Percentiles rank a stretch among this genome's conserved stretches.
These are phyloP conservation scores for Aspergillus melleus DNA, from an alignment of 2,329 filamentous ascomycete species.

Conservation along the genomic window DNA sequence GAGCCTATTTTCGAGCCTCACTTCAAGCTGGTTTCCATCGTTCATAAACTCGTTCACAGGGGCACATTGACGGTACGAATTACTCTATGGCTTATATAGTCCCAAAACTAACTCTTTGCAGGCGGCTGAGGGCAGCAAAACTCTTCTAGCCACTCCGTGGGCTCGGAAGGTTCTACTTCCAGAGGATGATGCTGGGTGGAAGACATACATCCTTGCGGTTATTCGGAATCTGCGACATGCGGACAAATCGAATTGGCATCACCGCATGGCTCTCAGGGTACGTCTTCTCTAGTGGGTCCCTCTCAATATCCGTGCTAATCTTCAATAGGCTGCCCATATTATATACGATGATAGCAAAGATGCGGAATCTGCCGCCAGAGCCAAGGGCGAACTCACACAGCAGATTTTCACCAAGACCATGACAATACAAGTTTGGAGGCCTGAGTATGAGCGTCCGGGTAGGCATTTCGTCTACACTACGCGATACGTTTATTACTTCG, in stretches of 20 bases:
- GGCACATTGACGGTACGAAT: slow-evolving; percentile 44
- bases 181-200: slow-evolving; percentile 55
- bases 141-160: slow-evolving; percentile 56
- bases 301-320: slow-evolving; percentile 22
- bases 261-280: slow-evolving; percentile 81
- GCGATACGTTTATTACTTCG: slow-evolving; percentile 81
- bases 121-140: slow-evolving; percentile 49
- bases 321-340: slow-evolving; percentile 55
- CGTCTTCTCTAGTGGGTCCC: slow-evolving; percentile 18
- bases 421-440: slow-evolving; percentile 93
- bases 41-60: slow-evolving; percentile 73
- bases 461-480: slow-evolving; percentile 91
- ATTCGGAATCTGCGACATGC: slow-evolving; percentile 62
- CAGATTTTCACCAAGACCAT: slow-evolving; percentile 94
- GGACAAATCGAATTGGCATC: slow-evolving; percentile 94
- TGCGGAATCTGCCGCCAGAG: slow-evolving; percentile 56
- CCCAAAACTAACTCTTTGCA: slow-evolving; percentile 23
- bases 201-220: slow-evolving; percentile 61
- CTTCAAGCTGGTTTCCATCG: slow-evolving; percentile 81
- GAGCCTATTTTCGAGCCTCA: slow-evolving; percentile 88
- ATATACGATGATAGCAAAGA: slow-evolving; percentile 59
- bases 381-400: slow-evolving; percentile 75
- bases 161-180: slow-evolving; percentile 52
- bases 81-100: slow-evolving; percentile 3
- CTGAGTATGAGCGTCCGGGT: slow-evolving; percentile 79